These are phyloP conservation scores for Larix sibirica DNA, from an alignment of 83 land plant species.

Conservation along the genomic window DNA sequence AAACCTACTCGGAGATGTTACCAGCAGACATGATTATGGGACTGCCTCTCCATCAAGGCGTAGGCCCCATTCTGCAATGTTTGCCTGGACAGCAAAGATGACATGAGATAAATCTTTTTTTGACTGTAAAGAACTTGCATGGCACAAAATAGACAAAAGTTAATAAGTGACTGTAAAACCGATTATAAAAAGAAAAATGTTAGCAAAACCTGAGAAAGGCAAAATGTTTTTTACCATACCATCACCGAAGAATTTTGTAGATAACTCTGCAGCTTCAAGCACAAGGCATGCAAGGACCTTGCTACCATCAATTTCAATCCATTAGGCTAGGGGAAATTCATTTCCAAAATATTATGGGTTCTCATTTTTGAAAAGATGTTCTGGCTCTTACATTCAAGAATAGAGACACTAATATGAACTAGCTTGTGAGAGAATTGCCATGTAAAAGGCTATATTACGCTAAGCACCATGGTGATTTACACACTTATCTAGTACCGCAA, in stretches of 20 bases:
- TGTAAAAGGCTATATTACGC: not conserved
- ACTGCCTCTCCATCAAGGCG: constrained; percentile 4
- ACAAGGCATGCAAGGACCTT: not conserved
- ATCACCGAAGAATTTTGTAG: not conserved
- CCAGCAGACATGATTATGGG: constrained; percentile 2
- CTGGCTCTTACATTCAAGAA: not conserved
- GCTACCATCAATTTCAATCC: not conserved
- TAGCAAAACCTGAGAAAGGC: not conserved
- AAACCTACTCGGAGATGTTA: constrained; percentile 5
- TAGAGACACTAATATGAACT: not conserved
- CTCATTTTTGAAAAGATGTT: not conserved
- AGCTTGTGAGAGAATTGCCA: not conserved
- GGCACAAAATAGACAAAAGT: not conserved
- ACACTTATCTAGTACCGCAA: too few relatives aligned
- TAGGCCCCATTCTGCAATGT: constrained; percentile 2
- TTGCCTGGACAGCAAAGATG: not conserved
- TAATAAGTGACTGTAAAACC: not conserved
- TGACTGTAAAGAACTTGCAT: not conserved
- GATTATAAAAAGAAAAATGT: not conserved
- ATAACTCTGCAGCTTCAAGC: not conserved
- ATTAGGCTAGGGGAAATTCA: not conserved
- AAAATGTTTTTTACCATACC: not conserved
- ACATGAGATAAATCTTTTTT: not conserved
- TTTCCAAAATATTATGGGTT: not conserved
- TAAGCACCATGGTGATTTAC: not conserved